Evolutionary conservation across 1,139 yeast species (phyloP), one percentile per base, ranked within the genome.

Genomic region (Taiozyma sp.): DNA sequence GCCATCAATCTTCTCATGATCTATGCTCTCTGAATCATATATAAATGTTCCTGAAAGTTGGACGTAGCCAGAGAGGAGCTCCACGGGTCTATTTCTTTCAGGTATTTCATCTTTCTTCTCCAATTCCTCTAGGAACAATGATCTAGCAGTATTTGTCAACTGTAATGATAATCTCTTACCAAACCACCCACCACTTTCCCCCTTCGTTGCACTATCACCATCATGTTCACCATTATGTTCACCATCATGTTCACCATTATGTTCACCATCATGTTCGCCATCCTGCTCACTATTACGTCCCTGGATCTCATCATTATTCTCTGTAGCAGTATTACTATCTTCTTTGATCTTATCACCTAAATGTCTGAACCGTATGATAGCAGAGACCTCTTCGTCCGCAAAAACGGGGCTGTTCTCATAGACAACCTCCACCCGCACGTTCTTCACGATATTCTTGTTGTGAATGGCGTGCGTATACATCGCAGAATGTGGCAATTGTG

Each of bases 11-110:
- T 69, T 70, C 1, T 68, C 62, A 10, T 68, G 63, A 46, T 76
- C 74, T 10, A 83, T 67, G 0, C 78, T 62, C 5, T 69, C 71
- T 47, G 81, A 80, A 64, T 89, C 87, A 43, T 83, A 75, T 10
- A 80, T 77, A 56, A 85, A 83, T 49, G 79, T 78, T 0, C 97
- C 97, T 48, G 85, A 75, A 44, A 89, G 65, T 64, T 90, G 97
- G 4, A 83, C 73, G 63, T 83, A 85, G 0, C 96, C 96, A 57
- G 88, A 76, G 49, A 83, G 74, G 22, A 87, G 62, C 2, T 63
- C 59, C 24, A 64, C 62, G 1, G 69, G 66, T 39, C 61, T 56
- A 50, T 66, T 47, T 61, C 66, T 45, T 55, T 53, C 44, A 57
- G 52, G 51, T 48, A 61, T 34, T 10, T 56, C 55, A 6, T 59